Conservation (phyloP, 805 yeast genomes). For the Zygosaccharomyces bailii region DNA sequence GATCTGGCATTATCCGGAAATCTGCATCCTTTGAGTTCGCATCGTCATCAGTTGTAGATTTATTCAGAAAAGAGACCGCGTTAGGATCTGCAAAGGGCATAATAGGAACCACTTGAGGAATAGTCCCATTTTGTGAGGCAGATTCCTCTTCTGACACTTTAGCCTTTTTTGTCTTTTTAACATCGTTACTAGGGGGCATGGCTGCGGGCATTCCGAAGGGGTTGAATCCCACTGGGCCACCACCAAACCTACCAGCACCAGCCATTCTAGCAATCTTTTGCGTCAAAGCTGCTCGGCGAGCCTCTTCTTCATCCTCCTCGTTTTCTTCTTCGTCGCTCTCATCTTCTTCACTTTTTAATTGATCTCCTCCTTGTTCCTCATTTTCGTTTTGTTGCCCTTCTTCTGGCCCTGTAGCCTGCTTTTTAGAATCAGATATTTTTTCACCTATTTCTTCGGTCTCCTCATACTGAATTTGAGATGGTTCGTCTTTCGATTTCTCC, state of each 20-base stretch:
- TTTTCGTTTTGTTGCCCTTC: background rate
- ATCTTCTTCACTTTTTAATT: too few species aligned
- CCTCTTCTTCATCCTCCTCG: slow-evolving; percentile 68
- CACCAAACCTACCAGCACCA: slow-evolving; percentile 78
- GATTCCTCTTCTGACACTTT: slow-evolving; percentile 23
- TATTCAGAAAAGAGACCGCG: slow-evolving; percentile 29
- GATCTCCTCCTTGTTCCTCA: slow-evolving; percentile 39
- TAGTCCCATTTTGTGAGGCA: slow-evolving; percentile 12
- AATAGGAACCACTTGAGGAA: slow-evolving; percentile 46
- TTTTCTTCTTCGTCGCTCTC: slow-evolving; percentile 49
- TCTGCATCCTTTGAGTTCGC: slow-evolving; percentile 2
- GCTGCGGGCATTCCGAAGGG: slow-evolving; percentile 39
- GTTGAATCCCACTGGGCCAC: slow-evolving; percentile 43
- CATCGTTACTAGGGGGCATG: slow-evolving; percentile 24
- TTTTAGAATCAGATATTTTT: background rate
- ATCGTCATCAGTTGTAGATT: slow-evolving; percentile 11
- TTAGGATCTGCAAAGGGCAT: slow-evolving; percentile 48
- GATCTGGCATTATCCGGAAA: too few species aligned
- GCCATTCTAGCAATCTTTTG: slow-evolving; percentile 96
- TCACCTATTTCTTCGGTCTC: background rate
- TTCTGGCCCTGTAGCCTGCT: background rate
- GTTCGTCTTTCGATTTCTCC: too few species aligned
- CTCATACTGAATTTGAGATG: background rate
- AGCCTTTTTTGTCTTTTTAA: slow-evolving; percentile 26
- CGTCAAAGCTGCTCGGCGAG: slow-evolving; percentile 69